Evolutionary conservation across 345 rosid genomes (phyloP), one percentile per base, ranked within the genome.

Genomic region (Laguncularia racemosa): DNA sequence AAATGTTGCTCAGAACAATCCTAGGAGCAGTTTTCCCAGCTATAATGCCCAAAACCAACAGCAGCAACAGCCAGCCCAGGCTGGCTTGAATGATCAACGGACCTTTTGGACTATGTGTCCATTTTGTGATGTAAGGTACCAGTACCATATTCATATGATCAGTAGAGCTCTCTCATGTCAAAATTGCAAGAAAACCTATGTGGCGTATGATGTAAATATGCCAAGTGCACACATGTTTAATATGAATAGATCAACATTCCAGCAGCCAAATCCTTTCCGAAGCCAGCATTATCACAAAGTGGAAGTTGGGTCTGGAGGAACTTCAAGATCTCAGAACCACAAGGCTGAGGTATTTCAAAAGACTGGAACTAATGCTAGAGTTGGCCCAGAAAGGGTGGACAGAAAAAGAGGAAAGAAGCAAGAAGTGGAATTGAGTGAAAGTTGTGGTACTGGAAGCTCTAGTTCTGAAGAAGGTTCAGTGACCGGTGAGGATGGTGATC

Each of bases 61-160:
- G 48, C 66, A 65, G 26, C 74, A 59, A 48, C 84, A 62, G 55
- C 73, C 70, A 57, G 52, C 70, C 55, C 89, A 77, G 70, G 51
- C 75, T 28, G 65, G 72, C 48, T 46, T 53, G 49, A 67, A 65
- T 75, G 80, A 61, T 18, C 61, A 45, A 16, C 58, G 44, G n/a
- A 77, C 73, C 16, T 89, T 86, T 72, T 80, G 89, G 88, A 82
- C 91, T 56, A 67, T 70, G 44, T 92, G 98, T 62, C 80, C 89
- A 18, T 89, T 67, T 70, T 92, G 98, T 73, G 44, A 40, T 0
- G 66, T 47, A 16, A 78, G 46, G 60, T 70, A 75, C 66, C 84
- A 81, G 65, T 86, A 68, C 65, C 69, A 52, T 59, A 62, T 64
- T 52, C 74, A 67, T 6, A 21, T 65, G 26, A 57, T 80, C 15